Evolutionary conservation across 352 stramenopile genomes (phyloP).

Genomic region (Pythium utonaiense): DNA sequence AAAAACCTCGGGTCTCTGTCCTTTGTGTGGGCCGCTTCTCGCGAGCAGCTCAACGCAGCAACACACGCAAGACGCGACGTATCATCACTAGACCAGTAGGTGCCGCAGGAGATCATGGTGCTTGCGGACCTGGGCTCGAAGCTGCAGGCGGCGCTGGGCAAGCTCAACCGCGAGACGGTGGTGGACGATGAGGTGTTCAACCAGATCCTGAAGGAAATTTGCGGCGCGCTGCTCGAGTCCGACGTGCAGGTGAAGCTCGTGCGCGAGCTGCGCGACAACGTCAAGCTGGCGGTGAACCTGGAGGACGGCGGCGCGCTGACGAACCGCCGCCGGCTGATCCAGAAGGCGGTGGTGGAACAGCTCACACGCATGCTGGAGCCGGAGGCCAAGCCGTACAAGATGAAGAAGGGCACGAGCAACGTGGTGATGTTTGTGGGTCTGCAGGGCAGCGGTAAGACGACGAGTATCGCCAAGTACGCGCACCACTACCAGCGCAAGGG

Average conservation of each 20-base stretch:
- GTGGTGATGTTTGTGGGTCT: conserved; percentile 93
- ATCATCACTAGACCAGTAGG: too few species aligned
- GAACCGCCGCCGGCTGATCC: conserved; percentile 87
- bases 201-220: conserved; percentile 90
- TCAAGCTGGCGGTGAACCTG: conserved; percentile 86
- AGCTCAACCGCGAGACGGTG: conserved; percentile 84
- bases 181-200: conserved; percentile 91
- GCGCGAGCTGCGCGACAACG: conserved; percentile 84
- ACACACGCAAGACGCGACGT: not conserved
- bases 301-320: conserved; percentile 69
- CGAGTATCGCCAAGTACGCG: conserved; percentile 99
- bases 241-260: conserved; percentile 90
- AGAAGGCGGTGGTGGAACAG: conserved; percentile 90
- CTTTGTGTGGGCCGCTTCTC: not conserved
- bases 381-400: conserved; percentile 84
- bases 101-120: conserved; percentile 58
- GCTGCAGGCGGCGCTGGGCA: conserved; percentile 81
- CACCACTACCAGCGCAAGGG: conserved; percentile 97
- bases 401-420: conserved; percentile 90
- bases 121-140: conserved; percentile 86
- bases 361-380: conserved; percentile 88
- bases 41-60: not conserved
- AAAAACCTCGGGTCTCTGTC: not conserved
- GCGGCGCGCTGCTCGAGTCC: conserved; percentile 83
- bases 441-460: conserved; percentile 98